Evolutionary conservation across 805 yeast species (phyloP), one percentile per base, ranked within the genome.

Genomic region (Yarrowia osloensis): DNA sequence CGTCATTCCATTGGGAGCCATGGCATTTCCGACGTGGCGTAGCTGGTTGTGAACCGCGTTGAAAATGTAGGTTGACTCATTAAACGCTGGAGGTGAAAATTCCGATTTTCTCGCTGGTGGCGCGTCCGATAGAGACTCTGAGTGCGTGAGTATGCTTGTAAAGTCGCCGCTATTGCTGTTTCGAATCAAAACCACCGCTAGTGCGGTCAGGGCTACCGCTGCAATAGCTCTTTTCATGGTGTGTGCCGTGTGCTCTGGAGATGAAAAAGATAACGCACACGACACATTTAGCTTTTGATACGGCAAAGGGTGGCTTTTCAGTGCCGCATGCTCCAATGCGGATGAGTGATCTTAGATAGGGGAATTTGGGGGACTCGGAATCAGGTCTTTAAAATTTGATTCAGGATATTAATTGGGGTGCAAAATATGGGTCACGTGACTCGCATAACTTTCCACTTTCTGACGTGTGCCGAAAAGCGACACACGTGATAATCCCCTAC

Each of bases 1-100:
- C 5, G 84, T 78, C 22, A 86, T 85, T 49, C 67, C 67, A 50
- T 63, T 63, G 2, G 59, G 67, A 7, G 44, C 59, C 35, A 63
- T 37, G 11, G 67, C 59, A 24, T 63, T 52, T 33, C 67, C 67
- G 13, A 63, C 35, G n/a, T 49, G 40, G 17, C 67, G 62, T 5
- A 63, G 35, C n/a, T 52, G 59, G 49, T 63, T 63, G 63, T 63
- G 67, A 2, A 63, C 63, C 6, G 67, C 46, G 33, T 47, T 50
- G 46, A 63, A 63, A 22, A 63, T 52, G 63, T 54, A 63, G 2
- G 59, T 61, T 19, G 66, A 44, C 59, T 61, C 59, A 40, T 61
- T 61, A 15, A 61, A 61, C 15, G 59, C 66, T 9, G 66, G 66
- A 9, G 61, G 61, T 9, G 61, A 35, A 24, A 54, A n/a, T 3